Evolutionary conservation across 495 filamentous ascomycete genomes (phyloP).

Genomic region (Tuber microsphaerosporum): DNA sequence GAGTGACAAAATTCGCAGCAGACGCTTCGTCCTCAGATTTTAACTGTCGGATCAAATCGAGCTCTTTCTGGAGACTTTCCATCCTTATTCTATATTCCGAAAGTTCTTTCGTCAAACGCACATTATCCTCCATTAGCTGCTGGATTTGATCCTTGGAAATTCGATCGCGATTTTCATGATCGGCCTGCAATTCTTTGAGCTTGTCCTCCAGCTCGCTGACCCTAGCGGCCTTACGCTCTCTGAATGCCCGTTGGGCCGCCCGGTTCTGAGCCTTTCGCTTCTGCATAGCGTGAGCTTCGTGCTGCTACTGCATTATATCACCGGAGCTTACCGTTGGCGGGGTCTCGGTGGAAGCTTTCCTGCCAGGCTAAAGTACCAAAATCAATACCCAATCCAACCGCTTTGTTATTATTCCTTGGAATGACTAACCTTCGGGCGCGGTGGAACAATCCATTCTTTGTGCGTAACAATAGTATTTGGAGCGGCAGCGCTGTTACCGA

Average conservation of each 20-base stretch:
- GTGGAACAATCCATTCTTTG: conserved; percentile 83
- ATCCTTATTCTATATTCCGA: conserved; percentile 27
- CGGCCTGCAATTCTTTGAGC: conserved; percentile 54
- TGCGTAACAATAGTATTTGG: conserved; percentile 51
- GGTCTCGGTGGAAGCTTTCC: conserved; percentile 85
- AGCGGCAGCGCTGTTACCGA: conserved; percentile 13
- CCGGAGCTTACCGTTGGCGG: conserved; percentile 57
- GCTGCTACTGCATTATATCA: not conserved
- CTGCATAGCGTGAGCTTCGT: conserved; percentile 7
- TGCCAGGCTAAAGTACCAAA: conserved; percentile 55
- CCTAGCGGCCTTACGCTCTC: conserved; percentile 75
- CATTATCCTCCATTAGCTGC: conserved; percentile 43
- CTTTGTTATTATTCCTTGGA: not conserved
- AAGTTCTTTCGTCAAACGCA: conserved; percentile 34
- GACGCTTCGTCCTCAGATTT: conserved; percentile 45
- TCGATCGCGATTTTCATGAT: conserved; percentile 49
- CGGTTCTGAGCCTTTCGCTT: conserved; percentile 91
- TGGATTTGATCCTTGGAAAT: conserved; percentile 47
- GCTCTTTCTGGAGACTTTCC: conserved; percentile 34
- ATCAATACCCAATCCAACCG: conserved; percentile 8
- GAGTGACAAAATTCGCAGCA: conserved; percentile 39
- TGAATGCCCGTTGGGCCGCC: conserved; percentile 82
- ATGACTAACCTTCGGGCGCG: conserved; percentile 58
- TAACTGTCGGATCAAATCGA: conserved; percentile 27
- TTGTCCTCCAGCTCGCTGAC: conserved; percentile 82